Evolutionary conservation across 1,139 yeast species (phyloP), one percentile per base, ranked within the genome.

Genomic region (Saccharomyces pastorianus): DNA sequence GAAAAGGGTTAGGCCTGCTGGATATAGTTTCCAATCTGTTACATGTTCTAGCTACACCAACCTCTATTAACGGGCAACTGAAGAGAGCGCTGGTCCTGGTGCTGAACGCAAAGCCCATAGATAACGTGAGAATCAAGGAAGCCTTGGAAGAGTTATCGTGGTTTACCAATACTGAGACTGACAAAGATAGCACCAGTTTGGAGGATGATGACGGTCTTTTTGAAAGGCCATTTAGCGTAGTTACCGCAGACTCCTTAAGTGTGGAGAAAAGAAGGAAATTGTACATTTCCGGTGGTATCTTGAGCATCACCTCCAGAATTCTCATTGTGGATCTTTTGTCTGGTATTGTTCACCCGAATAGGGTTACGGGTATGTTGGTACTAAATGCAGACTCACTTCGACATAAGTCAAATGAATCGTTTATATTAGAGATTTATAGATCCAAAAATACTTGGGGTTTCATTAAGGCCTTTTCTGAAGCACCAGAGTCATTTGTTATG

Each of bases 281-380:
- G 4, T 95, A 95, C 65, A 70, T 76, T 28, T 68, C 76, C n/a
- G 98, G 99, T 1, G 99, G 99, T 0, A 78, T 90, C 0, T 78
- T 89, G 47, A 81, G 93, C 0, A 81, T 93, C 1, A 84, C 95
- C 0, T 81, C 95, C 1, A 75, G 95, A 55, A 84, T 93, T 6
- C 74, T 93, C 53, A 88, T 90, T n/a, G 96, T 88, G 1, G 99
- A 95, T 68, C 69, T 95, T 49, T 75, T 95, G 2, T 80, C 95
- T 14, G 90, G 85, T 0, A 77, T 84, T 1, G 68, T 91, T 0
- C 81, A 83, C 55, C 81, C 91, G 0, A 73, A 77, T 34, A 79
- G 78, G 56, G 80, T 93, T 17, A 88, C 97, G 0, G 99, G 99
- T 0, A 68, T 95, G 9, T 83, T 91, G 8, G 74, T 91, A 0